A percentile compares a stretch with the other conserved stretches of the same genome.
Evolutionary conservation across 306 rosid species (phyloP).

Genomic region (Quercus parvula): DNA sequence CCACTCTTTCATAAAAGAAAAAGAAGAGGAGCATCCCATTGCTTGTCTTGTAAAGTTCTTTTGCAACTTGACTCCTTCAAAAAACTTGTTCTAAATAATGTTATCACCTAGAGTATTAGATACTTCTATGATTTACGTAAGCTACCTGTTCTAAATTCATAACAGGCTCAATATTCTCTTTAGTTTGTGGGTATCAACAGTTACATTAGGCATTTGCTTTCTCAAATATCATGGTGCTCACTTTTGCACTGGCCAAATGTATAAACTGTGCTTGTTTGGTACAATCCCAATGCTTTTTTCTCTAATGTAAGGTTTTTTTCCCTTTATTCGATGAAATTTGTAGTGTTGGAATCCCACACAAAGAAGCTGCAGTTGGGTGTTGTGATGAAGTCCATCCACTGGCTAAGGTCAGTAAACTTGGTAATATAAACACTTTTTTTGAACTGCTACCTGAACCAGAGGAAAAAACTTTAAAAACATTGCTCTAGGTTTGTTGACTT

Average conservation of each 20-base stretch:
- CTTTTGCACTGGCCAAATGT: neutral
- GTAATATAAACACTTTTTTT: neutral
- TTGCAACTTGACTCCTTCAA: neutral
- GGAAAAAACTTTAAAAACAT: neutral
- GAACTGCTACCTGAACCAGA: neutral
- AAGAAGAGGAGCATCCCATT: neutral
- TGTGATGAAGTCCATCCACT: slow-evolving; percentile 49
- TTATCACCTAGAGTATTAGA: neutral
- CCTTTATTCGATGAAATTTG: neutral
- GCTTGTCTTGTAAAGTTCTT: neutral
- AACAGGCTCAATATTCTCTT: neutral
- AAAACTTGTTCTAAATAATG: neutral
- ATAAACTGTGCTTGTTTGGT: neutral
- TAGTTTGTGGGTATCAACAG: neutral
- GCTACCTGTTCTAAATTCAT: neutral
- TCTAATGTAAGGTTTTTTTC: neutral
- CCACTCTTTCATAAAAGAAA: neutral
- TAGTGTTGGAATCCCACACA: slow-evolving; percentile 54
- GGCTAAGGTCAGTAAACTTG: slow-evolving; percentile 35
- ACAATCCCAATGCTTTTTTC: neutral
- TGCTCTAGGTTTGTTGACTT: neutral
- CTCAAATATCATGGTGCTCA: neutral
- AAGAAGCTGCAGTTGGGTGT: slow-evolving; percentile 38
- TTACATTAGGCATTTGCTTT: neutral
- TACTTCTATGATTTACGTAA: neutral